phyloP scores from a whole-genome alignment of 2,329 filamentous ascomycete species.

The Neopestalotiopsis sp. region DNA sequence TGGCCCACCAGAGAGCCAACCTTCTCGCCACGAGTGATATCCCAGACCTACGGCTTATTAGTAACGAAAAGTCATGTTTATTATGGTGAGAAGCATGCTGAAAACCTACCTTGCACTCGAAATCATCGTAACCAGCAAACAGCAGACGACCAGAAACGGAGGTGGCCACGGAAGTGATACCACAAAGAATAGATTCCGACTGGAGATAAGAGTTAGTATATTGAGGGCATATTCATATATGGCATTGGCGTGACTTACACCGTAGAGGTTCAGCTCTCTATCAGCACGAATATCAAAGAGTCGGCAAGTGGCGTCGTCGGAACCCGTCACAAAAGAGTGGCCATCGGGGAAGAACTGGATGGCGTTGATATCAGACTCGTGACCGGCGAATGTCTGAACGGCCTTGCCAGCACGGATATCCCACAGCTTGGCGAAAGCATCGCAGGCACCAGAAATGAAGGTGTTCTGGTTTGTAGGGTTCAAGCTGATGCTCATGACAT shows the following conservation, averaged over 20 bases:
- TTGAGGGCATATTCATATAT: neutral
- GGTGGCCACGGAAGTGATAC: constrained; percentile 97
- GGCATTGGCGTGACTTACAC: constrained; percentile 52
- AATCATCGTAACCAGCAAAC: constrained; percentile 98
- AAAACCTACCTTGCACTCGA: constrained; percentile 94
- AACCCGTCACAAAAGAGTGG: constrained; percentile 97
- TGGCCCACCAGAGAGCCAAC: constrained; percentile 96
- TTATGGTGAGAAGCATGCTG: neutral
- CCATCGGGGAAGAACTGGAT: constrained; percentile 99
- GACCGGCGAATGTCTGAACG: constrained; percentile 96
- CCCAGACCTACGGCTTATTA: constrained; percentile 77
- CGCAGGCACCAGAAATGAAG: constrained; percentile 98
- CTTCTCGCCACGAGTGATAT: constrained; percentile 94
- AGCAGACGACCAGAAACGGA: constrained; percentile 94
- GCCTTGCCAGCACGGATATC: constrained; percentile 98
- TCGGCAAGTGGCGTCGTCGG: constrained; percentile 95
- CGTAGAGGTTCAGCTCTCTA: constrained; percentile 74
- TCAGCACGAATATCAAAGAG: constrained; percentile 98
- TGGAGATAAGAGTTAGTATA: constrained; percentile 47
- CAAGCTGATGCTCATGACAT: constrained; percentile 99
- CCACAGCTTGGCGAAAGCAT: constrained; percentile 98
- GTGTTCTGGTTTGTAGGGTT: constrained; percentile 99
- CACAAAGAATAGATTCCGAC: constrained; percentile 97
- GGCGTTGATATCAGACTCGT: constrained; percentile 99
- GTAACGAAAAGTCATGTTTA: neutral